Evolutionary conservation across 1,139 yeast species (phyloP).

Genomic region (Yamadazyma dendronema): DNA sequence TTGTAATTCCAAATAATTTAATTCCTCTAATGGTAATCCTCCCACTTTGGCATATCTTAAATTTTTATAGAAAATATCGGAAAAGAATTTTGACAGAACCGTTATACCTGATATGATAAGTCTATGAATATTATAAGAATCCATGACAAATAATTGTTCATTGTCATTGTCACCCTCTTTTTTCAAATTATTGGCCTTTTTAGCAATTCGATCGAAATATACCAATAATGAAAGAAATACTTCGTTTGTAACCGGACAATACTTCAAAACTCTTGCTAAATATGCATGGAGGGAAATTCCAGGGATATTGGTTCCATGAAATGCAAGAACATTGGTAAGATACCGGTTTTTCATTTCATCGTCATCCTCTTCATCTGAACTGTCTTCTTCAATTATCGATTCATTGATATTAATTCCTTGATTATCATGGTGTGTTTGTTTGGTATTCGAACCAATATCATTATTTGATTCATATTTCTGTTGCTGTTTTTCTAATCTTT

Average conservation of each 20-base stretch:
- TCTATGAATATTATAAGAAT: conserved; percentile 91
- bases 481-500: conserved; percentile 18
- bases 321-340: conserved; percentile 77
- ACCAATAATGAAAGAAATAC: conserved; percentile 87
- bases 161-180: conserved; percentile 22
- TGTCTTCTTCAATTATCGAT: conserved; percentile 21
- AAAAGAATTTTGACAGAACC: conserved; percentile 90
- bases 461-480: conserved; percentile 5
- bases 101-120: conserved; percentile 95
- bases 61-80: conserved; percentile 94
- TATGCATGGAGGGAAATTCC: conserved; percentile 90
- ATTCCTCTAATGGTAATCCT: conserved; percentile 90
- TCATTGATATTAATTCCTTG: conserved; percentile 14
- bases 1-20: conserved; percentile 89
- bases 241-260: conserved; percentile 97
- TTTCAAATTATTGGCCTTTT: conserved; percentile 66
- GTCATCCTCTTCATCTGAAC: conserved; percentile 38
- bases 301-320: conserved; percentile 94
- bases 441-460: too few species aligned
- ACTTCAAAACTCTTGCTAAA: conserved; percentile 83
- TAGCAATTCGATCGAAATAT: conserved; percentile 91
- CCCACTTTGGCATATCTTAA: conserved; percentile 97
- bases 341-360: conserved; percentile 54
- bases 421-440: background rate
- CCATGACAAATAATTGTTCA: conserved; percentile 84